Evolutionary conservation across 257 asterid species (phyloP).

Genomic region (Nicotiana tabacum): DNA sequence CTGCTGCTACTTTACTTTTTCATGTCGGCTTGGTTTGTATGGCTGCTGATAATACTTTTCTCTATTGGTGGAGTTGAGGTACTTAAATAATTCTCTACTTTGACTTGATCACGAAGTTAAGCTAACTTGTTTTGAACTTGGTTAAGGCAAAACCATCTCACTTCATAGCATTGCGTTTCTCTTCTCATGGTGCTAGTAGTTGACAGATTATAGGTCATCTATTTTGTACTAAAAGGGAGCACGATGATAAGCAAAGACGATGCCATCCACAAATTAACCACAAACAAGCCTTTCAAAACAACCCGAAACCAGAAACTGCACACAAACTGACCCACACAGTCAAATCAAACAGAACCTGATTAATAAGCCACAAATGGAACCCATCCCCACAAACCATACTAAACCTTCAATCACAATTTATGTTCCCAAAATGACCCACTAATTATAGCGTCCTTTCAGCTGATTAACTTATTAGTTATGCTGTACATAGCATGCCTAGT

Average conservation of each 20-base stretch:
- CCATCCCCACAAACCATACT: background rate
- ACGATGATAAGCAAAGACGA: background rate
- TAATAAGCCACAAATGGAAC: background rate
- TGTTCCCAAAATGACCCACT: background rate
- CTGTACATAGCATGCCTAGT: background rate
- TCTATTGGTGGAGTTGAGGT: conserved; percentile 98
- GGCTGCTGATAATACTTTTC: conserved; percentile 90
- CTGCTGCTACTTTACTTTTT: conserved; percentile 89
- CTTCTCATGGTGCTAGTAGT: background rate
- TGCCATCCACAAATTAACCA: background rate
- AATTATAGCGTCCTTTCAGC: background rate
- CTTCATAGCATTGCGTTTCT: background rate
- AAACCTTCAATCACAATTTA: background rate
- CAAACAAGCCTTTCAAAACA: background rate
- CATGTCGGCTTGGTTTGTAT: conserved; percentile 97
- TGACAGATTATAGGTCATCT: conserved; percentile 4
- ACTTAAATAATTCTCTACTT: conserved; percentile 22
- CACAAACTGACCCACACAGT: background rate
- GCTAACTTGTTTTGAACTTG: background rate
- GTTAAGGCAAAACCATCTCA: background rate
- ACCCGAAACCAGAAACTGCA: background rate
- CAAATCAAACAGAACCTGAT: background rate
- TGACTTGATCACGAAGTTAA: background rate
- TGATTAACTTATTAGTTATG: background rate
- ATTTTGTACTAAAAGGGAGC: background rate